Percentiles rank a stretch among this genome's conserved stretches.
Evolutionary conservation across 345 rosid species (phyloP).

Genomic region (Ailanthus altissimus): DNA sequence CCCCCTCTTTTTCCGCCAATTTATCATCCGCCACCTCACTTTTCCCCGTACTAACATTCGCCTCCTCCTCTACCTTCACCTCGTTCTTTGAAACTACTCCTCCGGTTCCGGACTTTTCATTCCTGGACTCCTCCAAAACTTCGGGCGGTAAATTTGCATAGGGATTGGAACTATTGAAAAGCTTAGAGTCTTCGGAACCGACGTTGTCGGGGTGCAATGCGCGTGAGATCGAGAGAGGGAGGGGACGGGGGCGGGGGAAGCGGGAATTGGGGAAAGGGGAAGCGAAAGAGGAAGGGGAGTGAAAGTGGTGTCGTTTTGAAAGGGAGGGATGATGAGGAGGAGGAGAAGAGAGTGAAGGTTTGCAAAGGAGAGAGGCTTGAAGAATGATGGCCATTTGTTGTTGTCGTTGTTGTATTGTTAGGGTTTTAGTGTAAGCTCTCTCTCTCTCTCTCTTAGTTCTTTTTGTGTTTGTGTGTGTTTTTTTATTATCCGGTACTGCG

Average conservation of each 20-base stretch:
- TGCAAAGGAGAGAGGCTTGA: conserved; percentile 71
- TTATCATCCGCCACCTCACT: conserved; percentile 20
- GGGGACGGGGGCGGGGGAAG: background rate
- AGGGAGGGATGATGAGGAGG: conserved; percentile 18
- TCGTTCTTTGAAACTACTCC: conserved; percentile 12
- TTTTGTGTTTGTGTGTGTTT: background rate
- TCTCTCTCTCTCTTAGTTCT: background rate
- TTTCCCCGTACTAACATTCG: conserved; percentile 19
- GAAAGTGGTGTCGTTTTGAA: conserved; percentile 6
- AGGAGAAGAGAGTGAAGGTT: conserved; percentile 36
- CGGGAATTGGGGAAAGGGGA: no score
- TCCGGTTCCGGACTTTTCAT: background rate
- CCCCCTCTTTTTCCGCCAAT: conserved; percentile 27
- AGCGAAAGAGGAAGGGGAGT: background rate
- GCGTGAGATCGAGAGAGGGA: conserved; percentile 35
- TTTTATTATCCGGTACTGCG: background rate
- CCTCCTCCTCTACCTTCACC: conserved; percentile 21
- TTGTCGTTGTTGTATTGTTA: conserved; percentile 21
- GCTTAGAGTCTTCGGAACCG: conserved; percentile 42
- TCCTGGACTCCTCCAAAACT: conserved; percentile 24
- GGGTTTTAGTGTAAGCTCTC: conserved; percentile 38
- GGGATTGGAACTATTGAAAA: conserved; percentile 18
- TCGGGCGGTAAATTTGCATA: conserved; percentile 12
- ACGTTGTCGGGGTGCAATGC: conserved; percentile 59
- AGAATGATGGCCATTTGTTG: conserved; percentile 54